Conservation (phyloP, 768 basidiomycete genomes). For the Termitomyces sp. region DNA sequence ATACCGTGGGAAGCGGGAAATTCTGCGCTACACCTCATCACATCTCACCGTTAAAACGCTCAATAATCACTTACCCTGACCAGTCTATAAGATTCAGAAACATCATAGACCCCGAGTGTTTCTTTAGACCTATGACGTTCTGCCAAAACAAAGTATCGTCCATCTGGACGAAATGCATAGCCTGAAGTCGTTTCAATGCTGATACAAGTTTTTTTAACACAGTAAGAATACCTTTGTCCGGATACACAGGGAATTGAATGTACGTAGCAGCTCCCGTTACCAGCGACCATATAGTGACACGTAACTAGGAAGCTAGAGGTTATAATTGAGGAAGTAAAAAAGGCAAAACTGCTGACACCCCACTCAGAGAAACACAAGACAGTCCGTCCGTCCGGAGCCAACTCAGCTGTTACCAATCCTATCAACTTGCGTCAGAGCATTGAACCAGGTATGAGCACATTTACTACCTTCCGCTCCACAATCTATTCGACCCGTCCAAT, state of each 20-base stretch:
- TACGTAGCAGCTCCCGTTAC: conserved; percentile 70
- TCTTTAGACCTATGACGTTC: conserved; percentile 91
- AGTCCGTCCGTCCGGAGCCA: conserved; percentile 82
- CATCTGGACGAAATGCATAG: conserved; percentile 75
- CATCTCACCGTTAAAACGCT: background rate
- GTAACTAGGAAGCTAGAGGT: conserved; percentile 45
- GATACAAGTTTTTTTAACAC: background rate
- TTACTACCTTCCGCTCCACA: conserved; percentile 64
- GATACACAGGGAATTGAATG: conserved; percentile 82
- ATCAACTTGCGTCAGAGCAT: background rate
- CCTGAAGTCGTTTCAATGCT: conserved; percentile 36
- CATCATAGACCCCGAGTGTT: conserved; percentile 81
- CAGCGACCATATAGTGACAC: conserved; percentile 85
- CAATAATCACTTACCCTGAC: conserved; percentile 49
- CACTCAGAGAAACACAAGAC: conserved; percentile 90
- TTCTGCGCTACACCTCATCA: conserved; percentile 47
- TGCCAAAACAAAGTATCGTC: conserved; percentile 78
- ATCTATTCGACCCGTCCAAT: conserved; percentile 74
- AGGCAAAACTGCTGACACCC: conserved; percentile 61
- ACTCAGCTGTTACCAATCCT: conserved; percentile 83
- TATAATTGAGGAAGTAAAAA: background rate
- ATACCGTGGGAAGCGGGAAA: conserved; percentile 73
- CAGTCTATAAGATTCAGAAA: conserved; percentile 61
- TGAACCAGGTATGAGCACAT: background rate
- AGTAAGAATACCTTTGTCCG: conserved; percentile 59